Conservation (phyloP, 345 rosid species). For the Viola odorata region DNA sequence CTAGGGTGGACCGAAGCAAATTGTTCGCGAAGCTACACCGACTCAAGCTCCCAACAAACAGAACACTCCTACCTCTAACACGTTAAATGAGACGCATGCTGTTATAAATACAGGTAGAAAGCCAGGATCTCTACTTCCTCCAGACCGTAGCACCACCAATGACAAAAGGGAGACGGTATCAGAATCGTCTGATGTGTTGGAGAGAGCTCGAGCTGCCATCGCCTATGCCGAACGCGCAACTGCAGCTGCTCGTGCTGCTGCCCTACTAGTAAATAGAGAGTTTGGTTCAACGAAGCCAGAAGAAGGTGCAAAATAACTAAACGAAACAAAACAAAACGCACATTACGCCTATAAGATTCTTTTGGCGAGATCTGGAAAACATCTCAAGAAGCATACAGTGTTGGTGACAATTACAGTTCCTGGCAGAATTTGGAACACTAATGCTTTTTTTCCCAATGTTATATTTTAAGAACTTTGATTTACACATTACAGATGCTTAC, state of each 20-base stretch:
- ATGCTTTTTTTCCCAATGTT: too few species aligned
- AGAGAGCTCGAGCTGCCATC: constrained; percentile 76
- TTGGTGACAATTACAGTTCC: too few species aligned
- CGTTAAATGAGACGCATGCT: constrained; percentile 38
- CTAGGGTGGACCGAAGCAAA: constrained; percentile 70
- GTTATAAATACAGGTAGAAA: constrained; percentile 13
- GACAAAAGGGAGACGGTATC: constrained; percentile 25
- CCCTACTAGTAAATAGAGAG: constrained; percentile 54
- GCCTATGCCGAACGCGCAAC: constrained; percentile 78
- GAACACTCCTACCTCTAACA: constrained; percentile 25
- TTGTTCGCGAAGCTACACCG: constrained; percentile 29
- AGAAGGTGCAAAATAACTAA: constrained; percentile 12
- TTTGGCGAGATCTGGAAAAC: too few species aligned
- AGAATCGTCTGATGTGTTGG: constrained; percentile 54
- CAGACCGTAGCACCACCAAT: constrained; percentile 26
- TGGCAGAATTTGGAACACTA: too few species aligned
- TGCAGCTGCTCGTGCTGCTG: constrained; percentile 86
- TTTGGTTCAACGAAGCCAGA: constrained; percentile 36
- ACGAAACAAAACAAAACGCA: too few species aligned
- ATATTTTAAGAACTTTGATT: too few species aligned
- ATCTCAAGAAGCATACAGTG: too few species aligned
- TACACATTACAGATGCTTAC: too few species aligned
- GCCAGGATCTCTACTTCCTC: constrained; percentile 31
- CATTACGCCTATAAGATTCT: too few species aligned
- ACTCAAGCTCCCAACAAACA: constrained; percentile 35